Base-by-base conservation (phyloP, 805 yeast genomes). In the Yarrowia keelungensis region DNA sequence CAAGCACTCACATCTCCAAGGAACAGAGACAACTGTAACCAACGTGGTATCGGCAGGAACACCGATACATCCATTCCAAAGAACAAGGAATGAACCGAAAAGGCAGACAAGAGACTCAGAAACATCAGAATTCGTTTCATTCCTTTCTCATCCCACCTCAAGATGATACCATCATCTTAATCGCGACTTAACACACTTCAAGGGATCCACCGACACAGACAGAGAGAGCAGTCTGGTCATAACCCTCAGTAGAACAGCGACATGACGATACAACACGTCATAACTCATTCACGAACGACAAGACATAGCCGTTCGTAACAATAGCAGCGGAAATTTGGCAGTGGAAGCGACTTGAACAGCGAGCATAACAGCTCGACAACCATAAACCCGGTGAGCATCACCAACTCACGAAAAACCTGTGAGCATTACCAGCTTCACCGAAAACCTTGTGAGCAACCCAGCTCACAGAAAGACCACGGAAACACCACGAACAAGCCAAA, bases 151-250 rank as follows among this genome's bases (percentile, higher is more conserved):
- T 9, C 26, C 47, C 47, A 43, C 47, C 47, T 43, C 47, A 43
- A 43, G 47, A 43, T 16, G 47, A 43, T 16, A 43, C 14, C 47
- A 16, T 43, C 47, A 16, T 43, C 47, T 43, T 43, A 3, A 43
- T 16, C 11, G 47, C 47, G 47, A n/a, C 22, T 43, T 16, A 16
- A 43, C 47, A 43, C 47, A 42, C 47, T 15, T 16, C 47, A 43
- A 43, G 47, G 47, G 47, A 43, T 43, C 12, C 14, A n/a, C 47
- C 47, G 47, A 43, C 47, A 16, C 47, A 43, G 47, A 43, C 47
- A 43, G 47, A 43, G 14, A 43, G 22, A 8, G 9, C 22, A 43
- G 47, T 9, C 47, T 43, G 47, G 47, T 43, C 47, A n/a, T n/a
- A 43, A 42, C 47, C 47, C 47, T 43, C 16, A 43, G 47, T 10